Conservation (phyloP, 495 filamentous ascomycete species). For the Xeromyces bisporus region DNA sequence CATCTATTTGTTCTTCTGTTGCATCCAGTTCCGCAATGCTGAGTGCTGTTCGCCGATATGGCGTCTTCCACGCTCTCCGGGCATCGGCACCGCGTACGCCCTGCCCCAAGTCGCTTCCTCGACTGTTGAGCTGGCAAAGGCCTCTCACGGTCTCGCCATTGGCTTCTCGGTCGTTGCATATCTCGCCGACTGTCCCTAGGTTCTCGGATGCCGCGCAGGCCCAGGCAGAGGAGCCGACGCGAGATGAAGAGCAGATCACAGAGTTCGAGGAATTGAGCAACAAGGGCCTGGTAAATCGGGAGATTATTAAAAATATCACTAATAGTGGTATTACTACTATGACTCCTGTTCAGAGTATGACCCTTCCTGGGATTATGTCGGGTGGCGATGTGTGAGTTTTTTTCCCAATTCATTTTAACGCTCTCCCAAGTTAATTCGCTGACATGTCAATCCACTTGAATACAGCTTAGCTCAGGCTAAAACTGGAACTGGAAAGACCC, state of each 20-base stretch:
- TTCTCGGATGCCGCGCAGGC: conserved; percentile 11
- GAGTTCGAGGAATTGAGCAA: conserved; percentile 24
- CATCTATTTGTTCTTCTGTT: neutral
- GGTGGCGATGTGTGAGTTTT: conserved; percentile 61
- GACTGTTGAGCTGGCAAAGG: conserved; percentile 16
- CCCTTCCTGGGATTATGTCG: conserved; percentile 58
- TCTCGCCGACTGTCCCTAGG: conserved; percentile 10
- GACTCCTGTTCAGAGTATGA: conserved; percentile 82
- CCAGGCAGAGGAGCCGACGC: conserved; percentile 6
- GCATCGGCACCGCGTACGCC: conserved; percentile 16
- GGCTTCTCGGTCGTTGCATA: conserved; percentile 15
- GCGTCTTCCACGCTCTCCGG: conserved; percentile 21
- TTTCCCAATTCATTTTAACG: neutral
- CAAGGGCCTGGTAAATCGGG: conserved; percentile 42
- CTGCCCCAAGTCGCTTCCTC: conserved; percentile 13
- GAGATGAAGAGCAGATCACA: conserved; percentile 6
- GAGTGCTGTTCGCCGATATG: conserved; percentile 25
- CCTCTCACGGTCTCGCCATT: conserved; percentile 7
- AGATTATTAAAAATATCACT: conserved; percentile 52
- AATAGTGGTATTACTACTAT: conserved; percentile 67
- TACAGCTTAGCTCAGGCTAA: conserved; percentile 71
- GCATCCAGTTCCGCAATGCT: conserved; percentile 13
- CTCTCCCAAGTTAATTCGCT: conserved; percentile 4
- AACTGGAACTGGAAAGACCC: conserved; percentile 77
- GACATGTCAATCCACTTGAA: conserved; percentile 3